Evolutionary conservation across 371 early-diverging fungal species (phyloP), one percentile per base, ranked within the genome.

Genomic region (Lichtheimia hyalospora): DNA sequence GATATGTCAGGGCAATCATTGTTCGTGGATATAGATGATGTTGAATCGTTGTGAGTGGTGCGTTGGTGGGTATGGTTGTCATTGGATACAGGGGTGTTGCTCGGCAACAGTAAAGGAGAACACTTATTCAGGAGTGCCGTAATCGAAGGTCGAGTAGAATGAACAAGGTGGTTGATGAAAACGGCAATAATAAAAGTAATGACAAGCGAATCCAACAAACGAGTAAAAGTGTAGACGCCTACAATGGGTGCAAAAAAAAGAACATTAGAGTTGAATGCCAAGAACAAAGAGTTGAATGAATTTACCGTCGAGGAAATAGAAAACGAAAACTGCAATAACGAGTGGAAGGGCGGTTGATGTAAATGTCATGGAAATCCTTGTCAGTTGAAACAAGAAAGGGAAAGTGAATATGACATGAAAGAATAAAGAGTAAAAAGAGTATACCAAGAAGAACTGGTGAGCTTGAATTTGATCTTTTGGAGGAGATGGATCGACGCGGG

Each of bases 171-270:
- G 24, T 41, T 41, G 15, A 42, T 40, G 10, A 49, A 51, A 23
- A 41, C 41, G 6, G 50, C 51, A 42, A 49, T 27, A 41, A 49
- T 51, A 40, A 58, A 49, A 8, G 59, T 23, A 24, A 58, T 58
- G 27, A 58, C 52, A 2, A 58, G 59, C 41, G 59, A 58, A 42
- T 58, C 59, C 40, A 58, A 21, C 42, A 43, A 40, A 28, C 59
- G 59, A 51, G 59, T 58, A 18, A 58, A 58, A 42, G 44, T 43
- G 51, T 58, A 49, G 12, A 58, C 42, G 39, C 59, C 59, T 58
- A 20, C n/a, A 21, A 21, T n/a, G 46, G 46, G 46, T 34, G 34
- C 10, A 10, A 46, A 46, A 46, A 46, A 20, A 16, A n/a, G 15
- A 18, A 46, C 18, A 46, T 46, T 21, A 46, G 46, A 5, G 8